Base-by-base conservation (phyloP, 352 stramenopile genomes). In the Globisporangium canariense region DNA sequence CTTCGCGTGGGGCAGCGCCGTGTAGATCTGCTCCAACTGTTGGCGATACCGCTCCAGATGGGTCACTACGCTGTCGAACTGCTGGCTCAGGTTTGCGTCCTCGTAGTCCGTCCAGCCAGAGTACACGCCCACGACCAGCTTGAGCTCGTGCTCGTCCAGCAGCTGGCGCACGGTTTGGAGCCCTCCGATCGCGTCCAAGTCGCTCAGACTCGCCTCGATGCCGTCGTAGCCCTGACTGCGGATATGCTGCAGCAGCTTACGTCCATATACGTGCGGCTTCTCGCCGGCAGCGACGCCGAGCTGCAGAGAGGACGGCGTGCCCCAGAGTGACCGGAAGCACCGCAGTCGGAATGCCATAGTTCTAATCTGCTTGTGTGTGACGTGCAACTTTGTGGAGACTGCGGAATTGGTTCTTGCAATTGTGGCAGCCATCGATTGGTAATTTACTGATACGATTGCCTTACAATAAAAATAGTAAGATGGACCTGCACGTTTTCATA, bases 71-170 rank as follows among this genome's bases (percentile, higher is more conserved):
- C 68, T 60, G 51, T 89, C 79, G 58, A 87, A 89, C 59, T 89
- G 79, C 60, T 89, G 60, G 4, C 54, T 28, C 18, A 88, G n/a
- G 3, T 77, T 76, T 58, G 67, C 60, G n/a, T 75, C 70, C 58
- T 88, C 79, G 62, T 91, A 91, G 70, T 91, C 82, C 20, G 74
- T 68, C 82, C 82, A 91, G 28, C 82, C 79, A 7, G 79, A 89
- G 72, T 91, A 91, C 9, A 89, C 74, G 30, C 82, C 82, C 28
- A 84, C 75, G 41, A 91, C 78, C 36, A 91, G 68, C 64, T 83
- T 65, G 67, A 91, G 62, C 9, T 85, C 56, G 64, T 89, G 74
- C 65, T 76, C 74, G 18, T 50, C 53, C 11, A 91, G 66, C 52
- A 88, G 54, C 25, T 77, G 58, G 16, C 77, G 75, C 45, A 83